Evolutionary conservation across 2,329 filamentous ascomycete genomes (phyloP).

Genomic region (Curvularia spicifera): DNA sequence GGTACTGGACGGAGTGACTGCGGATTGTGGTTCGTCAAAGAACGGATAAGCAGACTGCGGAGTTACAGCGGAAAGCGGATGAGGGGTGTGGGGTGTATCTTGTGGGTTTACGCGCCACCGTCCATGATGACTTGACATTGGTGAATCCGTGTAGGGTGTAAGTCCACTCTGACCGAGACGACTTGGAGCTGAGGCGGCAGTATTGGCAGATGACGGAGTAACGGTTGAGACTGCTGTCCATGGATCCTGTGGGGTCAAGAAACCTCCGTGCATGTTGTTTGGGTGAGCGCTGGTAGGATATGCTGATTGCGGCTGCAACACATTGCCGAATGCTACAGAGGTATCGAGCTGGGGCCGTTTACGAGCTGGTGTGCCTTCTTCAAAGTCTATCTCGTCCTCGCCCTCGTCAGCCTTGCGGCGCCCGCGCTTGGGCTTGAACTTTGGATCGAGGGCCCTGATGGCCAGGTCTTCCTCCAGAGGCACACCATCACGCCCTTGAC

Average conservation of each 20-base stretch:
- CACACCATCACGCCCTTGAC: slow-evolving; percentile 78
- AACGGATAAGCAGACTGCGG: slow-evolving; percentile 62
- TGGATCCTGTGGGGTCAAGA: slow-evolving; percentile 51
- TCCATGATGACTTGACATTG: slow-evolving; percentile 51
- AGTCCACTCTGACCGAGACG: slow-evolving; percentile 43
- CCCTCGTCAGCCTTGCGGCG: slow-evolving; percentile 66
- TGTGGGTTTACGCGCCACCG: slow-evolving; percentile 62
- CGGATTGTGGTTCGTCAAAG: slow-evolving; percentile 71
- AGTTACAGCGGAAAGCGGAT: slow-evolving; percentile 80
- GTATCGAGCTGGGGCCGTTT: slow-evolving; percentile 70
- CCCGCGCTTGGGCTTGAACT: slow-evolving; percentile 68
- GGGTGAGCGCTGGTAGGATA: slow-evolving; percentile 63
- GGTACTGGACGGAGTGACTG: slow-evolving; percentile 67
- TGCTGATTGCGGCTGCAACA: slow-evolving; percentile 53
- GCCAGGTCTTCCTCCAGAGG: slow-evolving; percentile 87
- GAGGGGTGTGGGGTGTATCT: slow-evolving; percentile 69
- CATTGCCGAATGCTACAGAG: slow-evolving; percentile 50
- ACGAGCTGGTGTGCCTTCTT: slow-evolving; percentile 47
- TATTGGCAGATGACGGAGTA: slow-evolving; percentile 48
- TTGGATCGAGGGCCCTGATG: slow-evolving; percentile 79
- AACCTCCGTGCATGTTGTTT: slow-evolving; percentile 58
- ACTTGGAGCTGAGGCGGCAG: slow-evolving; percentile 44
- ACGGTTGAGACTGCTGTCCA: slow-evolving; percentile 53
- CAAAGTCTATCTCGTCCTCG: slow-evolving; percentile 62
- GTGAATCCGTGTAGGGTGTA: slow-evolving; percentile 53